These are phyloP conservation scores for Phytopythium ostracodes DNA, from an alignment of 352 stramenopile species.

Conservation along the genomic window DNA sequence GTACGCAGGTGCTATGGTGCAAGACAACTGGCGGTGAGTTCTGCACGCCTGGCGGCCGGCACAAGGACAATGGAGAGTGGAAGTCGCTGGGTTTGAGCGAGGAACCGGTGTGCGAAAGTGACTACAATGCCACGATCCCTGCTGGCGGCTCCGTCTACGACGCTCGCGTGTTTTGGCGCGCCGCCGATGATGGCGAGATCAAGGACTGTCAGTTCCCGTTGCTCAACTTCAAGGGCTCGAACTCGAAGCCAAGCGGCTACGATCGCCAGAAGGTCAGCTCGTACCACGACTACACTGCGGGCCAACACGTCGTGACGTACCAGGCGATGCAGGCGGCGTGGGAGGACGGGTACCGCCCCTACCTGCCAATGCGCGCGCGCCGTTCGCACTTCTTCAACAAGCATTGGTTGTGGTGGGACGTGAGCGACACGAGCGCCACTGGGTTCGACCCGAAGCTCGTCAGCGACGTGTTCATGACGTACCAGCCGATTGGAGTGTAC, in stretches of 20 bases:
- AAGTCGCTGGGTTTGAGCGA: conserved; percentile 16
- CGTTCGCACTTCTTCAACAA: conserved; percentile 69
- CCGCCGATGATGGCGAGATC: conserved; percentile 40
- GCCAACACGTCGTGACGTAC: conserved; percentile 27
- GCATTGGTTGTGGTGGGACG: conserved; percentile 57
- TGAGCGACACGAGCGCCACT: conserved; percentile 26
- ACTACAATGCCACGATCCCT: conserved; percentile 28
- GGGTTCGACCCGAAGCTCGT: conserved; percentile 36
- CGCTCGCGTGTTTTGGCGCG: conserved; percentile 56
- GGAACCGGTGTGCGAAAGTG: conserved; percentile 14
- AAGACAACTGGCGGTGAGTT: conserved; percentile 61
- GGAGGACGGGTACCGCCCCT: conserved; percentile 52
- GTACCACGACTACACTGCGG: conserved; percentile 31
- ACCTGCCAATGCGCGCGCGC: conserved; percentile 54
- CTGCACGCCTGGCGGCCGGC: conserved; percentile 30
- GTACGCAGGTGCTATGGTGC: conserved; percentile 70
- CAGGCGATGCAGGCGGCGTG: conserved; percentile 48
- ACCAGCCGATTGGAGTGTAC: conserved; percentile 55
- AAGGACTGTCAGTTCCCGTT: conserved; percentile 57
- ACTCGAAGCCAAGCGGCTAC: conserved; percentile 19
- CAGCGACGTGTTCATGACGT: conserved; percentile 37
- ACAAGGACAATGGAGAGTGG: conserved; percentile 19
- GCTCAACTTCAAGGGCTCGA: conserved; percentile 44
- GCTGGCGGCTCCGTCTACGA: conserved; percentile 23
- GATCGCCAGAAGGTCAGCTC: conserved; percentile 20